Base-by-base conservation (phyloP, 2,329 filamentous ascomycete genomes). In the Lachnellula willkommii region DNA sequence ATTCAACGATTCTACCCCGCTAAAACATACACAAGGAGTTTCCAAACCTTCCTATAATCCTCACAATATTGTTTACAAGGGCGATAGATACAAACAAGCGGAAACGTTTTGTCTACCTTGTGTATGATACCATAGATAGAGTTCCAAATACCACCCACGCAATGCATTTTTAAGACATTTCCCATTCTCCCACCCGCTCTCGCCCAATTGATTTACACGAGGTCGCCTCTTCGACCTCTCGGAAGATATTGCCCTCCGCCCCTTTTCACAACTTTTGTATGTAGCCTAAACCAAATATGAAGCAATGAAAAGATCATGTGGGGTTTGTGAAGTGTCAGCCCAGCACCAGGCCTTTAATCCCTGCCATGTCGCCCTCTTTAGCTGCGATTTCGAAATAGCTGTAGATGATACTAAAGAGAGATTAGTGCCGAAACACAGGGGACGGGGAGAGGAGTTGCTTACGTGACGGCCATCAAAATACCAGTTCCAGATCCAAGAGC, bases 331-430 rank as follows among this genome's bases (percentile, higher is more conserved):
- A 22, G 35, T 52, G 48, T 37, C 80, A 87, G 67, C 83, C 83
- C 83, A 87, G 85, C 61, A 87, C 80, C 82, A 87, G 85, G 55
- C 84, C 84, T 74, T 86, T 85, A 82, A 87, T 84, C 65, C 90
- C 90, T 59, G 86, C 82, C 75, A 97, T 87, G 73, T 99, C 94
- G 68, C 94, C 94, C 77, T 99, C 94, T 78, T 96, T 96, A 69
- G 95, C 95, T 24, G 94, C 94, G 70, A 99, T 99, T 75, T 99
- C 94, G 69, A 99, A 99, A 79, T 99, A 99, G 63, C 92, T 90
- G 75, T 99, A 99, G 75, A 99, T 99, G 73, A 99, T 99, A 60
- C 90, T 95, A 66, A 15, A 15, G 15, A 12, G 1, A 26, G n/a
- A 53, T 73, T 61, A 74, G 68, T 65, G 65, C 73, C 69, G 72